phyloP scores from a whole-genome alignment of 345 rosid species.

The Lepidium africanum region DNA sequence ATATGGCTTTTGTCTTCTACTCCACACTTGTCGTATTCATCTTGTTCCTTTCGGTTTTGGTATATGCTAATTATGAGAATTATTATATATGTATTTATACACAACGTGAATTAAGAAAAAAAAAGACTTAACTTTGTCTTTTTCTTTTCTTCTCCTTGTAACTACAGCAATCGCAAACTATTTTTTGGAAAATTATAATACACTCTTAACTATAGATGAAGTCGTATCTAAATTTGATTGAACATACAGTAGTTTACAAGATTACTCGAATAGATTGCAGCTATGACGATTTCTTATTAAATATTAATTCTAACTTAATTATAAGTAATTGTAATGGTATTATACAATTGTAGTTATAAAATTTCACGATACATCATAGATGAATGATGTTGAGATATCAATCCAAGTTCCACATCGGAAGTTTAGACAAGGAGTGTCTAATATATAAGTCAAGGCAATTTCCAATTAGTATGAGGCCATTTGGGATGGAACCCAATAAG shows the following conservation, averaged over 20 bases:
- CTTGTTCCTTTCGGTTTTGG: not conserved
- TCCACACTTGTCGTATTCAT: constrained; percentile 11
- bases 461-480: no score
- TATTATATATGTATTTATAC: no score
- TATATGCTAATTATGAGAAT: not conserved
- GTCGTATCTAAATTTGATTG: not conserved
- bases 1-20: constrained; percentile 8
- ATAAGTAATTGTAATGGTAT: no score
- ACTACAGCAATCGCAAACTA: no score
- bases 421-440: no score
- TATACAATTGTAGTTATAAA: not conserved
- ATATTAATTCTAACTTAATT: no score
- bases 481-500: no score
- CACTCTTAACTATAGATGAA: no score
- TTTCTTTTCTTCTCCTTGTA: not conserved
- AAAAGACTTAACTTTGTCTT: not conserved
- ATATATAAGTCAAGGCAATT: no score
- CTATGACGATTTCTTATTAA: not conserved
- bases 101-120: not conserved
- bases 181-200: no score
- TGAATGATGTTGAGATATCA: no score
- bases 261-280: not conserved
- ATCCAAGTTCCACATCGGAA: no score
- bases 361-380: not conserved
- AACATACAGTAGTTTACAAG: not conserved